Base-by-base conservation (phyloP, 2,329 filamentous ascomycete species). In the Orbilia ellipsospora region DNA sequence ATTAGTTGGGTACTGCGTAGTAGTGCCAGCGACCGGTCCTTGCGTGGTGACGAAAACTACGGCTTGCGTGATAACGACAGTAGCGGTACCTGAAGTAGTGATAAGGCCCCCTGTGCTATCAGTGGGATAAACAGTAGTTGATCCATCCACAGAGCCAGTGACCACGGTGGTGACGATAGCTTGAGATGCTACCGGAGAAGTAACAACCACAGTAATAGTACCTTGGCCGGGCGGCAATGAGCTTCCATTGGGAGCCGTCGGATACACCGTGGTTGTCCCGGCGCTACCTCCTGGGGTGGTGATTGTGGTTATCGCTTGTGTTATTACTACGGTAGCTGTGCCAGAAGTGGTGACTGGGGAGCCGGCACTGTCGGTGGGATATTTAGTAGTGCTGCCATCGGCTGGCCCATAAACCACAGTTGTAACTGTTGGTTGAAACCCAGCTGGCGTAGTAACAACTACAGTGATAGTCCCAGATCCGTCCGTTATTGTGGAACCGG, bases 351-450 rank as follows among this genome's bases (percentile, higher is more conserved):
- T 57, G 7, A 20, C n/a, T n/a, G n/a, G n/a, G n/a, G n/a, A n/a
- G 18, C 20, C 20, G 18, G 26, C 7, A 13, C 26, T 60, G n/a
- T 42, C 26, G 51, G 51, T 54, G 51, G 51, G 51, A 54, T 20
- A n/a, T 7, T 13, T 23, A 26, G 51, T 54, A 3, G 51, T 42
- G 40, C 40, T n/a, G n/a, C n/a, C n/a, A n/a, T n/a, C n/a, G n/a
- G n/a, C n/a, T n/a, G n/a, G n/a, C n/a, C n/a, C n/a, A n/a, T n/a
- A n/a, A n/a, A n/a, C n/a, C n/a, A n/a, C n/a, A n/a, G n/a, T n/a
- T n/a, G n/a, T n/a, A 16, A 45, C 10, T 4, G 42, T 31, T 31
- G 50, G 18, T 31, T 15, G 42, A 12, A 45, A 45, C n/a, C n/a
- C 4, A 12, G 13, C 13, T n/a, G n/a, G n/a, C n/a, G n/a, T 45